Conservation (phyloP, 495 filamentous ascomycete genomes). For the Neurospora pannonica region DNA sequence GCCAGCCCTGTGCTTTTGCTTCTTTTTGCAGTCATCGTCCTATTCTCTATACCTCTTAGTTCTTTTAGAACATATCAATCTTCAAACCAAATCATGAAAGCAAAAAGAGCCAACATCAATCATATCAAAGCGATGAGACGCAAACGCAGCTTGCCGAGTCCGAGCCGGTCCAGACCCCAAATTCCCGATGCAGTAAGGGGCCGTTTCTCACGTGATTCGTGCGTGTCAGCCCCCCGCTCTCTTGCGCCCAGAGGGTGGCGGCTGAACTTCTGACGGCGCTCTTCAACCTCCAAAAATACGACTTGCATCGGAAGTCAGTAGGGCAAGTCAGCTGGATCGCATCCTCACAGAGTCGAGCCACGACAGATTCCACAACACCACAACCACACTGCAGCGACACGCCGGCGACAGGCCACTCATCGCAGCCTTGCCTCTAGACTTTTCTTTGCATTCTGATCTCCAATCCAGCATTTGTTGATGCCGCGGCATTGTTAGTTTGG, state of each 20-base stretch:
- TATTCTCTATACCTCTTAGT: not conserved
- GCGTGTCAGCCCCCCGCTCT: slow-evolving; percentile 6
- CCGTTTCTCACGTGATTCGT: slow-evolving; percentile 7
- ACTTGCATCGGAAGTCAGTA: not conserved
- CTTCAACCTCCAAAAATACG: slow-evolving; percentile 7
- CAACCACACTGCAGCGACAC: not conserved
- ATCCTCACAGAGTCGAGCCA: not conserved
- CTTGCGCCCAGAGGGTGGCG: slow-evolving; percentile 2
- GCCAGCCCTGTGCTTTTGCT: not conserved
- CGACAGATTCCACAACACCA: not conserved
- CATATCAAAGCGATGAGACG: not conserved
- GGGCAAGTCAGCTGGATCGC: not conserved
- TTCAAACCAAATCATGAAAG: not conserved
- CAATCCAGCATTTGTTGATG: not conserved
- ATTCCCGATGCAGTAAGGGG: not conserved
- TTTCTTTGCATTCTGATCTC: not conserved
- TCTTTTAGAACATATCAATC: not conserved
- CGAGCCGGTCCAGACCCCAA: not conserved
- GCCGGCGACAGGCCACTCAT: not conserved
- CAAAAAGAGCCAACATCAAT: not conserved
- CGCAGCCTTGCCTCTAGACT: not conserved
- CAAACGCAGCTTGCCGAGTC: not conserved
- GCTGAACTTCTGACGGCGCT: slow-evolving; percentile 1
- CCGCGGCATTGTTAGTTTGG: not conserved
- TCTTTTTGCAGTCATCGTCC: not conserved